phyloP scores from a whole-genome alignment of 176 grass and related monocot genomes.

The Carex scoparia region DNA sequence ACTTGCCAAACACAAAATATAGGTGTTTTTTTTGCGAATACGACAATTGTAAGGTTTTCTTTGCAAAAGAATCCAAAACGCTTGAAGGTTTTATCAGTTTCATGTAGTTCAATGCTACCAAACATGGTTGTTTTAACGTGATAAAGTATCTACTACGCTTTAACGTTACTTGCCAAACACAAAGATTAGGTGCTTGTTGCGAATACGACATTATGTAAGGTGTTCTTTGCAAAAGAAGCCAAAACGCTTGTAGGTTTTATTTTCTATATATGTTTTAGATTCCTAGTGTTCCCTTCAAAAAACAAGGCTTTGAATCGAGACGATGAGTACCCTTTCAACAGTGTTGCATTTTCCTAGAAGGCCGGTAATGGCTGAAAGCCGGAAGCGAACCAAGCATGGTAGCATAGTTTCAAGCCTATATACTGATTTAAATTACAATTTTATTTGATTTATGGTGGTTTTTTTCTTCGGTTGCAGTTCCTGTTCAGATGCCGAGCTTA shows the following conservation, averaged over 20 bases:
- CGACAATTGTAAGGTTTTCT: background rate
- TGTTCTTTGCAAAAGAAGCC: background rate
- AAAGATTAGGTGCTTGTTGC: background rate
- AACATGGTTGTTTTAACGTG: too few species aligned
- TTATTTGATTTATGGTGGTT: slow-evolving; percentile 7
- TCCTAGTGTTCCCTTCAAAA: background rate
- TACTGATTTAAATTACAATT: background rate
- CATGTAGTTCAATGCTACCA: background rate
- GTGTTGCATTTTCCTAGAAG: background rate
- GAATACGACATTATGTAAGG: background rate
- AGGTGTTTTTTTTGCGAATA: background rate
- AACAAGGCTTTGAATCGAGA: background rate
- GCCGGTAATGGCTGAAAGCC: background rate
- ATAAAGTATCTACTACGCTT: too few species aligned
- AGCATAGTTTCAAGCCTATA: background rate
- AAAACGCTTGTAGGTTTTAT: background rate
- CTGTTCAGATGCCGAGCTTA: slow-evolving; percentile 29
- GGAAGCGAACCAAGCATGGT: background rate
- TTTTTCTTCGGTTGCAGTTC: slow-evolving; percentile 21
- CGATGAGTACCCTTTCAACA: background rate
- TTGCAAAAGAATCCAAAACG: background rate
- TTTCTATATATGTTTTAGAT: background rate
- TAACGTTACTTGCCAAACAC: too few species aligned
- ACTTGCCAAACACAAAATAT: too few species aligned
- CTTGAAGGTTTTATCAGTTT: background rate